Evolutionary conservation across 2,329 filamentous ascomycete genomes (phyloP), one percentile per base, ranked within the genome.

Genomic region (Penicillium sp.): DNA sequence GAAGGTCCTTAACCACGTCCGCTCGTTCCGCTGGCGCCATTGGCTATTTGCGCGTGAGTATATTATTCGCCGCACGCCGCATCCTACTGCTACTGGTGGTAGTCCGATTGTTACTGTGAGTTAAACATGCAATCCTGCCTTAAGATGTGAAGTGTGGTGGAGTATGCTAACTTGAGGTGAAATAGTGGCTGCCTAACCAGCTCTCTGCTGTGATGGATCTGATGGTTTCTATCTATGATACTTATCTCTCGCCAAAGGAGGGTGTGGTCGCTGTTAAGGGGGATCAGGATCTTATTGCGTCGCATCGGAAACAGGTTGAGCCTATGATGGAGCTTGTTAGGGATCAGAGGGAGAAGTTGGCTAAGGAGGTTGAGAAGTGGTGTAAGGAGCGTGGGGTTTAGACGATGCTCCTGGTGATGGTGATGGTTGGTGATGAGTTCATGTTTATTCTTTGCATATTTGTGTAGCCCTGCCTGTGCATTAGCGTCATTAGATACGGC

Each of bases 41-140:
- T 80, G 77, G 77, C 58, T 79, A 33, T 80, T 80, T 48, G 76
- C 76, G 2, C 66, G 77, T 26, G 77, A 80, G 63, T 80, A 80
- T 53, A 80, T 79, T 43, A 77, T 80, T 59, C 72, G 73, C 23
- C 66, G 76, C 2, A 77, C 76, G 1, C 67, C 70, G 3, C 74
- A 80, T 57, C 77, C 77, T 3, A 79, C 77, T 54, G 77, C 77
- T 24, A 80, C 77, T 0, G 77, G 77, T 33, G 77, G 77, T 9
- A 79, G 76, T 59, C 77, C 77, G 0, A 79, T 80, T 51, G 75
- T 80, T 16, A 78, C 76, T 19, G 75, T 77, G 66, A 54, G 73
- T 67, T n/a, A n/a, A n/a, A n/a, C n/a, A n/a, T n/a, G n/a, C n/a
- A n/a, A n/a, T n/a, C n/a, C n/a, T n/a, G n/a, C n/a, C n/a, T n/a